A percentile compares a stretch with the other conserved stretches of the same genome.
Evolutionary conservation across 768 basidiomycete species (phyloP).

Genomic region (Trametes gibbosa): DNA sequence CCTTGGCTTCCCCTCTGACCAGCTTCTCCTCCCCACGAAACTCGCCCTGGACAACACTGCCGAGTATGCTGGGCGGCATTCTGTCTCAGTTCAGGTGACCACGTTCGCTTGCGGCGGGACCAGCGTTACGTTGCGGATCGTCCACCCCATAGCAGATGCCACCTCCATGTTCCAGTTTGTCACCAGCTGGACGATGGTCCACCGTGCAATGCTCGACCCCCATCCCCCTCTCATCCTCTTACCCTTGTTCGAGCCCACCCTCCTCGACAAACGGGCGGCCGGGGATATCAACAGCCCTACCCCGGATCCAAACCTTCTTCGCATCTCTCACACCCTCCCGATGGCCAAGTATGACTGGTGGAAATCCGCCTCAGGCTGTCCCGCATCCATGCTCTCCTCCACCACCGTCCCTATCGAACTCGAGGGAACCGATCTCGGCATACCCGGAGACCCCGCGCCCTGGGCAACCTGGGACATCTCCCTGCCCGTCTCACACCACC

Average conservation of each 20-base stretch:
- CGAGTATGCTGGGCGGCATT: constrained; percentile 26
- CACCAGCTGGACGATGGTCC: constrained; percentile 34
- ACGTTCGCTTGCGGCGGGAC: constrained; percentile 29
- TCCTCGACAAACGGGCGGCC: constrained; percentile 30
- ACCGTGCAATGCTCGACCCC: constrained; percentile 20
- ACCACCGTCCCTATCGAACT: constrained; percentile 4
- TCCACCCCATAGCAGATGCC: constrained; percentile 37
- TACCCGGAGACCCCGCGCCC: background rate
- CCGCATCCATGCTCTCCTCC: background rate
- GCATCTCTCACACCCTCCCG: constrained; percentile 9
- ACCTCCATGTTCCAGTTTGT: constrained; percentile 34
- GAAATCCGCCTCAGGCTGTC: constrained; percentile 7
- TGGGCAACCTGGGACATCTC: constrained; percentile 13
- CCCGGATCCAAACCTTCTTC: constrained; percentile 26
- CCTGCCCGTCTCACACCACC: constrained; percentile 7
- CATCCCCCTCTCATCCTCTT: constrained; percentile 15
- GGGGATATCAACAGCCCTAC: constrained; percentile 31
- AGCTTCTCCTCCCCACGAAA: background rate
- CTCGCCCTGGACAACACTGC: constrained; percentile 7
- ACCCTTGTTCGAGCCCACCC: constrained; percentile 32
- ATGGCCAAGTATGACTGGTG: constrained; percentile 16
- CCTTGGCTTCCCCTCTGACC: background rate
- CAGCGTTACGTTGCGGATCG: constrained; percentile 33
- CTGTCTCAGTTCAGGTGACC: constrained; percentile 35
- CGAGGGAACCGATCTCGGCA: background rate